A percentile compares a stretch with the other conserved stretches of the same genome.
phyloP scores from a whole-genome alignment of 495 filamentous ascomycete species.

The Aspergillus cristatus region DNA sequence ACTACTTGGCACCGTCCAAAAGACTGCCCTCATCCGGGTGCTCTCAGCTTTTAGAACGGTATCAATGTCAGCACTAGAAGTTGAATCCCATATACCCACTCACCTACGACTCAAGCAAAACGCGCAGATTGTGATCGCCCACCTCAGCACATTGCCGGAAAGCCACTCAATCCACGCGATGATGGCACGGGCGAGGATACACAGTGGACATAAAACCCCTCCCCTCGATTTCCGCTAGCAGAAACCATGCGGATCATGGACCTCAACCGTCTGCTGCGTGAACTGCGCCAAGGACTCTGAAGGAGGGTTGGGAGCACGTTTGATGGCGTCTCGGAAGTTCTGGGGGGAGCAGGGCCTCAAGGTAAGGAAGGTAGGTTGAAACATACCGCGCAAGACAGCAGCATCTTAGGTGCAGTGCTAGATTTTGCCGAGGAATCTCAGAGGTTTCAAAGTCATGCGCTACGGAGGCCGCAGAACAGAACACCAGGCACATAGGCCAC shows the following conservation, averaged over 20 bases:
- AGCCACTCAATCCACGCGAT: background rate
- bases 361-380: constrained; percentile 4
- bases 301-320: constrained; percentile 2
- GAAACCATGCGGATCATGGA: constrained; percentile 2
- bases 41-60: constrained; percentile 2
- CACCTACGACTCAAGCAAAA: background rate
- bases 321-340: constrained; percentile 1
- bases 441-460: constrained; percentile 8
- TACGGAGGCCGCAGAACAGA: constrained; percentile 4
- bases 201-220: background rate
- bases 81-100: constrained; percentile 1
- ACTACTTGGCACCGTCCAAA: background rate
- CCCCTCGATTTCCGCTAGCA: constrained; percentile 1
- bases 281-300: background rate
- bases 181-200: background rate
- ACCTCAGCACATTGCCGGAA: background rate
- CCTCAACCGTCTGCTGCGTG: background rate
- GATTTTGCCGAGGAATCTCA: constrained; percentile 10
- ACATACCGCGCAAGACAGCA: background rate
- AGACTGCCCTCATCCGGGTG: constrained; percentile 1
- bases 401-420: constrained; percentile 4
- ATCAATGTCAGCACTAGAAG: background rate
- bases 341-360: constrained; percentile 8
- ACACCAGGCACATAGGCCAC: constrained; percentile 2
- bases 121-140: background rate